Evolutionary conservation across 148 eudicot species (phyloP).

Genomic region (Rheum nobile): DNA sequence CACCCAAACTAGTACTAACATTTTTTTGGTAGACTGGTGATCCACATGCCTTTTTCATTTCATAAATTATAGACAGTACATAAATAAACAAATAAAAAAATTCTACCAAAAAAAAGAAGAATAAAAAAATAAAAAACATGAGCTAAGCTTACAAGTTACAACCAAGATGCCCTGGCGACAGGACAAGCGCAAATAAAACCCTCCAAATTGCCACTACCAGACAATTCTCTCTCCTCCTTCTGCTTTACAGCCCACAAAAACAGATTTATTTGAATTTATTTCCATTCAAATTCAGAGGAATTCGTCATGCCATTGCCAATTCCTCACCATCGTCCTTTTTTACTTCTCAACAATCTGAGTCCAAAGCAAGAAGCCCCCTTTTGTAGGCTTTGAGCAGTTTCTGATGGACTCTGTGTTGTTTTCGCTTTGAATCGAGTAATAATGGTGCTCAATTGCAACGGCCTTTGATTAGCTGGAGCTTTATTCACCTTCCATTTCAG

Average conservation of each 20-base stretch:
- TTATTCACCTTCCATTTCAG: conserved; percentile 3
- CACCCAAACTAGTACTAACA: not conserved
- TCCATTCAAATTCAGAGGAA: not conserved
- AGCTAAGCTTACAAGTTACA: conserved; percentile 14
- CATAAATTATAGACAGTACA: not conserved
- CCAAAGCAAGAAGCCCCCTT: not conserved
- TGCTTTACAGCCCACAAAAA: conserved; percentile 42
- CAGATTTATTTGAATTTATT: not conserved
- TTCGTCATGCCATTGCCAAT: conserved; percentile 4
- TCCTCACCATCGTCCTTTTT: not conserved
- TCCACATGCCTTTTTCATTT: no score
- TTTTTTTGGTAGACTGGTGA: not conserved
- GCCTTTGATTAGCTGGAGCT: not conserved
- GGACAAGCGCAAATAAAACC: conserved; percentile 13
- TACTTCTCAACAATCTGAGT: not conserved
- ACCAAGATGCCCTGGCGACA: conserved; percentile 29
- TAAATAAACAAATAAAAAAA: not conserved
- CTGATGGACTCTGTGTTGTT: not conserved
- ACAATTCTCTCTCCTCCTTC: conserved; percentile 15
- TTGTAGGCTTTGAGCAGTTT: not conserved
- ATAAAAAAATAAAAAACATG: not conserved
- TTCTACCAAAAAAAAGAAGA: no score
- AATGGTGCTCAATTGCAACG: not conserved
- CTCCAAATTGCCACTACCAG: conserved; percentile 31
- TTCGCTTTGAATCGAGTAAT: not conserved